Conservation (phyloP, 805 yeast genomes). For the Metschnikowia anglica region DNA sequence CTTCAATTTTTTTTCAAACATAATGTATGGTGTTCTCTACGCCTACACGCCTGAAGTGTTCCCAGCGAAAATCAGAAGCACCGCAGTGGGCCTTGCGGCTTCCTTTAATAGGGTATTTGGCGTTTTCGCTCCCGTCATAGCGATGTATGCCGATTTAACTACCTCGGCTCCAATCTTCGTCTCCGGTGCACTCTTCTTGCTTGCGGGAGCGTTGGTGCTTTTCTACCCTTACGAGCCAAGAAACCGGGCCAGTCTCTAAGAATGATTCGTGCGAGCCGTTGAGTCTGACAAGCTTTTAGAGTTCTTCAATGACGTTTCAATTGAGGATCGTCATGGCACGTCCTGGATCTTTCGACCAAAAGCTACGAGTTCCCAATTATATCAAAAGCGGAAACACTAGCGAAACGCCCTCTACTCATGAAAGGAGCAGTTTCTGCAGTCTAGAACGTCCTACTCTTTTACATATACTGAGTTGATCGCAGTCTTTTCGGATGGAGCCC, state of each 20-base stretch:
- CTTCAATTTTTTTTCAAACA: slow-evolving; percentile 48
- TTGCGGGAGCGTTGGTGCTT: slow-evolving; percentile 37
- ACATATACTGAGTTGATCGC: no score
- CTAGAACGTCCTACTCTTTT: no score
- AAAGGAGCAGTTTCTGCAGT: no score
- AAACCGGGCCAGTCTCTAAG: slow-evolving; percentile 23
- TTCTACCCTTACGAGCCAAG: slow-evolving; percentile 52
- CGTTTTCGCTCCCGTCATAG: slow-evolving; percentile 57
- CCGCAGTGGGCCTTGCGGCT: slow-evolving; percentile 62
- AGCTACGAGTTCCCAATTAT: no score
- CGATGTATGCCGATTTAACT: slow-evolving; percentile 53
- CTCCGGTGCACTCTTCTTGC: slow-evolving; percentile 54
- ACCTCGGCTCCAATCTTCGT: slow-evolving; percentile 61
- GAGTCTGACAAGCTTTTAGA: no score
- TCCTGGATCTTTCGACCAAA: no score
- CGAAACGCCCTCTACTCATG: no score
- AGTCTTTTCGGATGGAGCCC: no score
- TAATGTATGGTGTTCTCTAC: slow-evolving; percentile 53
- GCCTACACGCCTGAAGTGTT: slow-evolving; percentile 69
- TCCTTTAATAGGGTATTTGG: slow-evolving; percentile 54
- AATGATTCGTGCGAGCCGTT: no score
- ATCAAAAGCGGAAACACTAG: no score
- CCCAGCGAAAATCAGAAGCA: slow-evolving; percentile 48
- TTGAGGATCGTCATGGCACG: no score
- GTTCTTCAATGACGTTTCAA: no score